phyloP scores from a whole-genome alignment of 78 protist genomes.

The Salpingoeca rosetta region DNA sequence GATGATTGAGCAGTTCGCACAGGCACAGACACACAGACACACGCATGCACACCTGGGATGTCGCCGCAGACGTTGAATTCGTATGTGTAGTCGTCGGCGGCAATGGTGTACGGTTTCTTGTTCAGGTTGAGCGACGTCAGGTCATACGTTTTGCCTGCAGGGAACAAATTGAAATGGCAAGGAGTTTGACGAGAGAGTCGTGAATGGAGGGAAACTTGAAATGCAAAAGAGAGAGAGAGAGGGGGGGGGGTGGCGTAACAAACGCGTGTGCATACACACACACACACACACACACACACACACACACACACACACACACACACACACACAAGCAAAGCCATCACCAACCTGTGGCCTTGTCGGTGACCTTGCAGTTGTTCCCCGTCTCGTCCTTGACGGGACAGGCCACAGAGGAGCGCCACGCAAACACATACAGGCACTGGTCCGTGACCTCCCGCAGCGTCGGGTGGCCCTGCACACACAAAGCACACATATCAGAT shows the following conservation, averaged over 20 bases:
- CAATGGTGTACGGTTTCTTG: too few species aligned
- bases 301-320: too few species aligned
- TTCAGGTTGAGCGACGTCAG: slow-evolving; percentile 3
- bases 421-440: background rate
- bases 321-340: too few species aligned
- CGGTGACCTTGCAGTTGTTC: background rate
- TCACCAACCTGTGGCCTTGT: background rate
- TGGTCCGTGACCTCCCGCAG: background rate
- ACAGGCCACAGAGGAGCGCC: background rate
- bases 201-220: background rate
- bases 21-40: too few species aligned
- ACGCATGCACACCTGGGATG: too few species aligned
- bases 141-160: background rate
- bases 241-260: background rate
- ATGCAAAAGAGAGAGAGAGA: background rate
- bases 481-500: too few species aligned
- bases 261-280: too few species aligned
- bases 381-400: background rate
- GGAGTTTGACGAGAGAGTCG: background rate
- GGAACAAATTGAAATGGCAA: too few species aligned
- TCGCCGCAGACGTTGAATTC: background rate
- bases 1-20: too few species aligned
- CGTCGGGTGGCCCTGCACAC: too few species aligned
- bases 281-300: too few species aligned
- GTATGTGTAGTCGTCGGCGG: background rate